A percentile compares a stretch with the other conserved stretches of the same genome.
Conservation (phyloP, 306 rosid genomes). For the Corylus avellana region DNA sequence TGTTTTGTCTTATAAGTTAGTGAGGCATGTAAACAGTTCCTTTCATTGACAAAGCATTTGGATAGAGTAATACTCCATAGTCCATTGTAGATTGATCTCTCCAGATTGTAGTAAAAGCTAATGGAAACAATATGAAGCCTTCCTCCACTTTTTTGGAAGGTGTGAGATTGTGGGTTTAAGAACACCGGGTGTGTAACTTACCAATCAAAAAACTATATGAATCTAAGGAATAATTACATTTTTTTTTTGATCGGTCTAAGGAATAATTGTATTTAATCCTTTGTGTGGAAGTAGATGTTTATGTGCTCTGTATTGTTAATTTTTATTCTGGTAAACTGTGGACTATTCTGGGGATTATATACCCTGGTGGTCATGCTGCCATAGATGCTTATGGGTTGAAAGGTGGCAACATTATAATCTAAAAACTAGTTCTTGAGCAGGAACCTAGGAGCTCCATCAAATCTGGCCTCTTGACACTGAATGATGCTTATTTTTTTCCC, state of each 20-base stretch:
- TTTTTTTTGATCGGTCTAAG: not conserved
- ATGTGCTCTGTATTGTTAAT: not conserved
- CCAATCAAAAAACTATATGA: not conserved
- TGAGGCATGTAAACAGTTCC: not conserved
- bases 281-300: not conserved
- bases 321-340: not conserved
- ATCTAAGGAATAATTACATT: not conserved
- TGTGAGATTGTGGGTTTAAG: not conserved
- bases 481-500: not conserved
- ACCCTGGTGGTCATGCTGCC: not conserved
- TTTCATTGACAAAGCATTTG: constrained; percentile 10
- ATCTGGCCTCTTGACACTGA: not conserved
- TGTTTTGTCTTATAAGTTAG: not conserved
- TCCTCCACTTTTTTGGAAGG: constrained; percentile 1
- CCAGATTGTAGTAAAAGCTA: not conserved
- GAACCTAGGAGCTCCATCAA: not conserved
- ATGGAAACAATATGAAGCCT: not conserved
- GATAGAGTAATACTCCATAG: not conserved
- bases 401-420: not conserved
- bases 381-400: not conserved
- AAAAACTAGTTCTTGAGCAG: not conserved
- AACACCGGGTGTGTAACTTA: not conserved
- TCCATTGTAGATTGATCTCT: not conserved
- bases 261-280: not conserved
- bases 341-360: not conserved